phyloP scores from a whole-genome alignment of 176 grass and related monocot genomes.

The Chloris gayana region DNA sequence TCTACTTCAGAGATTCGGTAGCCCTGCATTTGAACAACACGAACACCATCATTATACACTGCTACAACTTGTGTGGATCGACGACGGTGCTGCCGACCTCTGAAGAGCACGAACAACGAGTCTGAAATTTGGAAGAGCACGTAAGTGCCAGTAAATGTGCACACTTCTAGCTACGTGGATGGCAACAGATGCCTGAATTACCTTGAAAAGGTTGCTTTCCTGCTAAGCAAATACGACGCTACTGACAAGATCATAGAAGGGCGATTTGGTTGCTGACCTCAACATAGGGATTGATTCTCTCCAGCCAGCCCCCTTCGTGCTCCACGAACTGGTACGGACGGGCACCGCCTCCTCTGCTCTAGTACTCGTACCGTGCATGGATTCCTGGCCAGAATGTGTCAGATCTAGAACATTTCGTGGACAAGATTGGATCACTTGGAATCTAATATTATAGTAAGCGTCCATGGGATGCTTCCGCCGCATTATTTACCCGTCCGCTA shows the following conservation, averaged over 20 bases:
- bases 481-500: conserved; percentile 4
- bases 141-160: not conserved
- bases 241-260: not conserved
- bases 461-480: no score
- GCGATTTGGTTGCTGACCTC: conserved; percentile 21
- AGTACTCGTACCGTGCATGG: conserved; percentile 31
- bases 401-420: conserved; percentile 50
- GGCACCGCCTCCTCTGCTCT: not conserved
- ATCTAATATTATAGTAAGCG: conserved; percentile 7
- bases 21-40: not conserved
- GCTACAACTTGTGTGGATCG: not conserved
- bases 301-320: not conserved
- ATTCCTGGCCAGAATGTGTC: conserved; percentile 52
- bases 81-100: not conserved
- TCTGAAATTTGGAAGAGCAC: not conserved
- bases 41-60: not conserved
- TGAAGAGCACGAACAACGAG: not conserved
- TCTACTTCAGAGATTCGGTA: not conserved
- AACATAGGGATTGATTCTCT: conserved; percentile 39
- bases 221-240: no score
- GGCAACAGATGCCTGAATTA: not conserved
- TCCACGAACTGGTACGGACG: not conserved
- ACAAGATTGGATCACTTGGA: conserved; percentile 54
- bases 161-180: not conserved
- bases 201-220: not conserved